phyloP scores from a whole-genome alignment of 1,284 basidiomycete genomes.

The Spongiforma sp. region DNA sequence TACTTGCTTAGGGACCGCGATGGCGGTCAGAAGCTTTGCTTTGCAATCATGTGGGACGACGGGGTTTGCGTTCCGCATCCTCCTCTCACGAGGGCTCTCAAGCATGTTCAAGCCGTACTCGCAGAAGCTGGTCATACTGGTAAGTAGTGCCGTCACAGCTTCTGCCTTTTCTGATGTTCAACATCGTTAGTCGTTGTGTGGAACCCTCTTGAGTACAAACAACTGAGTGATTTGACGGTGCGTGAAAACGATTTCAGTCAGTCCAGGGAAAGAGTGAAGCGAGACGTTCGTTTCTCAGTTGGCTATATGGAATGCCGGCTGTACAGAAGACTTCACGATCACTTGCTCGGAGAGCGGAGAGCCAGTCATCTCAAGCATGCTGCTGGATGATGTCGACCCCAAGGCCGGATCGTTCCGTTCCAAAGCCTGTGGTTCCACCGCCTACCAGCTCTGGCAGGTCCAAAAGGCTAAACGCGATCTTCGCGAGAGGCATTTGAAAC shows the following conservation, averaged over 20 bases:
- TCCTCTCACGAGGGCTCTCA: constrained; percentile 68
- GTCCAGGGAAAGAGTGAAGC: background rate
- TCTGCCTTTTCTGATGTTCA: constrained; percentile 6
- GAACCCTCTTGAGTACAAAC: constrained; percentile 48
- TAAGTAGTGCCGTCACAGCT: constrained; percentile 22
- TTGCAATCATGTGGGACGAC: constrained; percentile 69
- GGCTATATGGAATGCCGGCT: constrained; percentile 49
- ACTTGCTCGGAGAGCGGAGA: constrained; percentile 50
- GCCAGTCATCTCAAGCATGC: constrained; percentile 58
- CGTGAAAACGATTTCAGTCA: constrained; percentile 19
- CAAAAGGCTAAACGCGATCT: constrained; percentile 51
- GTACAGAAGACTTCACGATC: constrained; percentile 48
- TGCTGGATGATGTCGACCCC: constrained; percentile 34
- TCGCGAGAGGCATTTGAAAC: constrained; percentile 55
- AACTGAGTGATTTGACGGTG: constrained; percentile 42
- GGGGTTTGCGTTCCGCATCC: constrained; percentile 71
- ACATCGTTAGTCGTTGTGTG: constrained; percentile 39
- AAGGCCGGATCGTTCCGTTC: constrained; percentile 25
- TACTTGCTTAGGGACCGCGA: constrained; percentile 67
- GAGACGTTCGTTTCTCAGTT: constrained; percentile 28
- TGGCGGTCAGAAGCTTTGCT: constrained; percentile 59
- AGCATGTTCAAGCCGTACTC: constrained; percentile 61
- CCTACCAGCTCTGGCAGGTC: constrained; percentile 62
- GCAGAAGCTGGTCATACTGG: constrained; percentile 71
- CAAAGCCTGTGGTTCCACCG: constrained; percentile 36